Evolutionary conservation across 495 filamentous ascomycete species (phyloP).

Genomic region (Neurospora intermedia): DNA sequence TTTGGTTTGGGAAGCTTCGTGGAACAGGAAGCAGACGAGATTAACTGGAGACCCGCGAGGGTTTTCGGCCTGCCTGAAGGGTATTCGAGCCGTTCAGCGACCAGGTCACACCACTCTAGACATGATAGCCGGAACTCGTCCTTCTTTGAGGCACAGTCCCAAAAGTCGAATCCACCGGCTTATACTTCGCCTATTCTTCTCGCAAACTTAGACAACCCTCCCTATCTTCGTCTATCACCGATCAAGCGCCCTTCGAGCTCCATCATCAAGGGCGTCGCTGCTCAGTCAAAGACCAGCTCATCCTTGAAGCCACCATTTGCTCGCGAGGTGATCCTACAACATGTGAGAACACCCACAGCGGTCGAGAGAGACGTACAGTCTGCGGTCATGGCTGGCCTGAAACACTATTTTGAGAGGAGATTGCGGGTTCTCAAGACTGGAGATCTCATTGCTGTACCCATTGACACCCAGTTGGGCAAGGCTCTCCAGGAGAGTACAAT

Average conservation of each 20-base stretch:
- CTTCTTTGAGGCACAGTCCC: conserved; percentile 45
- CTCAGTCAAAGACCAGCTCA: conserved; percentile 38
- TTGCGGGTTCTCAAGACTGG: conserved; percentile 70
- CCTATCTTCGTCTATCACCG: conserved; percentile 61
- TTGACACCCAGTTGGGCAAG: conserved; percentile 72
- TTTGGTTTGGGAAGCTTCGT: conserved; percentile 45
- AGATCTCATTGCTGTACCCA: conserved; percentile 75
- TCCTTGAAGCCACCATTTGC: conserved; percentile 63
- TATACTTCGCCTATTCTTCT: conserved; percentile 81
- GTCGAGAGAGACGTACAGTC: conserved; percentile 77
- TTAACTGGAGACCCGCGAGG: conserved; percentile 60
- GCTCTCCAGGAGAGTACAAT: conserved; percentile 55
- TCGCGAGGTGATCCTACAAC: conserved; percentile 82
- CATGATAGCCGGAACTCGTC: conserved; percentile 39
- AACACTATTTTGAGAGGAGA: conserved; percentile 72
- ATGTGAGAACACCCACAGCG: conserved; percentile 78
- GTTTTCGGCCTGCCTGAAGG: conserved; percentile 79
- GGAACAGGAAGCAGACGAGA: conserved; percentile 35
- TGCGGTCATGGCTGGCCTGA: conserved; percentile 70
- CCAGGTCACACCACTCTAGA: conserved; percentile 40
- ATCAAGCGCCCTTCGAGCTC: conserved; percentile 38
- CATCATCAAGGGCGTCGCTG: conserved; percentile 16
- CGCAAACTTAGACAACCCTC: conserved; percentile 65
- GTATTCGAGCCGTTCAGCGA: conserved; percentile 42
- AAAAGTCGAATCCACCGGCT: conserved; percentile 45